Conservation (phyloP, 2,329 filamentous ascomycete species). For the Dryadomyces sulphureus region DNA sequence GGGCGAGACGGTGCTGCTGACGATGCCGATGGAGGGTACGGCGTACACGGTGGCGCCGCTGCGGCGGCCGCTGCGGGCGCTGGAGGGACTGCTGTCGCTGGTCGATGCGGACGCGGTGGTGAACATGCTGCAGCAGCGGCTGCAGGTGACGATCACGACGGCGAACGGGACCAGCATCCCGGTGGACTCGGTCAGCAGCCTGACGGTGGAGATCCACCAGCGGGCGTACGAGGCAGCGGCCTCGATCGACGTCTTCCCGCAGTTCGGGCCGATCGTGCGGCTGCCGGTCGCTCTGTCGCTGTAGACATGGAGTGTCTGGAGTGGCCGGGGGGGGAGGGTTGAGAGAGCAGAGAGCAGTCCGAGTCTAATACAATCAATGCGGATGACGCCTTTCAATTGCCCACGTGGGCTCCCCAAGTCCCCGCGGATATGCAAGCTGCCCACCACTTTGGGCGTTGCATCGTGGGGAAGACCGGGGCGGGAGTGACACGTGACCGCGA, state of each 20-base stretch:
- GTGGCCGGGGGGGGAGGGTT: no score
- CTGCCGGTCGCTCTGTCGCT: neutral
- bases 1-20: constrained; percentile 21
- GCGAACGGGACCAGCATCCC: constrained; percentile 19
- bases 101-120: constrained; percentile 14
- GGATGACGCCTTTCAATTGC: neutral
- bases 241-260: constrained; percentile 12
- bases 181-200: constrained; percentile 17
- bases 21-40: constrained; percentile 20
- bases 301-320: neutral
- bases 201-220: constrained; percentile 22
- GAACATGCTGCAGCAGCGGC: constrained; percentile 16
- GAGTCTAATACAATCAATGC: no score
- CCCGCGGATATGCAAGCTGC: neutral
- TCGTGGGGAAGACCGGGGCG: neutral
- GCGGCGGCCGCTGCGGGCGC: constrained; percentile 5
- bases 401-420: neutral
- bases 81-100: neutral
- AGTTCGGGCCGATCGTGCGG: constrained; percentile 9
- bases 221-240: constrained; percentile 10
- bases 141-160: constrained; percentile 12
- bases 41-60: constrained; percentile 20
- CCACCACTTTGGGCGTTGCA: neutral
- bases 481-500: neutral
- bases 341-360: no score